Base-by-base conservation (phyloP, 2,329 filamentous ascomycete genomes). In the Arthrobotrys sphaeroides region DNA sequence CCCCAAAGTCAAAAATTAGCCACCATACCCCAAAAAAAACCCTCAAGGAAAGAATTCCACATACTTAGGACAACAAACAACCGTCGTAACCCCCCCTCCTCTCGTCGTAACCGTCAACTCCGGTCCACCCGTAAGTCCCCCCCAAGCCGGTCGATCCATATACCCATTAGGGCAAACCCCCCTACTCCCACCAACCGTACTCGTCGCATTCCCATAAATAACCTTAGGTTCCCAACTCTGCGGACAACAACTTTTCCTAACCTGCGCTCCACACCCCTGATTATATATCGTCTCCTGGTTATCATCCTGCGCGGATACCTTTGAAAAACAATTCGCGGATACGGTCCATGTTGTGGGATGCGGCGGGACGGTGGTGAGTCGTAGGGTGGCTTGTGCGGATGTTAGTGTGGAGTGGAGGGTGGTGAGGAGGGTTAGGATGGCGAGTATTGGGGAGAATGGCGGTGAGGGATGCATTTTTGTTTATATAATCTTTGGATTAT, bases 31-130 rank as follows among this genome's bases (percentile, higher is more conserved):
- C 40, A 22, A 28, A n/a, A 38, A n/a, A 40, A n/a, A n/a, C 16
- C 36, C 2, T 40, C 2, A n/a, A 40, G 2, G 5, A n/a, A n/a
- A 16, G 26, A 20, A 9, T n/a, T 13, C 7, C 28, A 57, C 64
- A 5, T 43, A 75, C 72, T 47, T 51, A 22, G 72, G 72, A 65
- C 72, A 75, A 18, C 72, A 75, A 20, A 67, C 51, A 40, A 69
- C 24, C 24, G 45, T 75, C 10, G 47, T 57, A n/a, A n/a, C n/a
- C 43, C 13, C 24, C 28, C 9, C 26, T 12, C 49, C 13, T 13
- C 45, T 26, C 26, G 47, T 26, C n/a, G 12, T 53, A 3, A 26
- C 59, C 2, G n/a, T 43, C 24, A 67, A 42, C 5, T 60, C 42
- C n/a, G 55, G 43, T 6, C 16, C 57, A 2, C 20, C 57, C 5